Conservation (phyloP, 257 asterid species). For the Solanum tacnaense region DNA sequence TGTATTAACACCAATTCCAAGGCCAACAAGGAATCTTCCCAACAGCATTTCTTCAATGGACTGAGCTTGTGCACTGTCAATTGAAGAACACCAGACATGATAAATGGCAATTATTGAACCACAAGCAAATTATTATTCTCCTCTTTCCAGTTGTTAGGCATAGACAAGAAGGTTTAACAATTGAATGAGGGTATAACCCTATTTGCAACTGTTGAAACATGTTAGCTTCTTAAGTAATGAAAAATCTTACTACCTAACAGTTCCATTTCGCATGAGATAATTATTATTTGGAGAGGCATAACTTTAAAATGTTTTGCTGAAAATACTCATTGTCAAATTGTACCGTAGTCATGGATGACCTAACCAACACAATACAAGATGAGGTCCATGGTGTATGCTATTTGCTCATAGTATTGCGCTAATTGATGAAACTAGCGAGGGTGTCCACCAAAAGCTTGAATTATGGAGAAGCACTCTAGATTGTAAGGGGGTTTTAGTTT, state of each 20-base stretch:
- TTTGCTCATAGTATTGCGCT: neutral
- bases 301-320: neutral
- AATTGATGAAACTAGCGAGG: neutral
- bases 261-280: neutral
- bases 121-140: neutral
- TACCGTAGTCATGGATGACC: neutral
- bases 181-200: neutral
- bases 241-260: neutral
- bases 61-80: slow-evolving; percentile 82
- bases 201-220: neutral
- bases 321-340: neutral
- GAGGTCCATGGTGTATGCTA: neutral
- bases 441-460: neutral
- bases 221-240: neutral
- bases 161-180: neutral
- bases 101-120: neutral
- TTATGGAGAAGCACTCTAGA: neutral
- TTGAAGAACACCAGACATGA: slow-evolving; percentile 2
- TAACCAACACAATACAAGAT: neutral
- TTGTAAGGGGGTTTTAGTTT: neutral
- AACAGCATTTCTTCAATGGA: slow-evolving; percentile 63
- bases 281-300: neutral
- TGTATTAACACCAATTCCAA: slow-evolving; percentile 84
- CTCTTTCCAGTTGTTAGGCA: neutral
- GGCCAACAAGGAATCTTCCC: slow-evolving; percentile 87